These are phyloP conservation scores for Neurospora sp. DNA, from an alignment of 495 filamentous ascomycete species.

Conservation along the genomic window DNA sequence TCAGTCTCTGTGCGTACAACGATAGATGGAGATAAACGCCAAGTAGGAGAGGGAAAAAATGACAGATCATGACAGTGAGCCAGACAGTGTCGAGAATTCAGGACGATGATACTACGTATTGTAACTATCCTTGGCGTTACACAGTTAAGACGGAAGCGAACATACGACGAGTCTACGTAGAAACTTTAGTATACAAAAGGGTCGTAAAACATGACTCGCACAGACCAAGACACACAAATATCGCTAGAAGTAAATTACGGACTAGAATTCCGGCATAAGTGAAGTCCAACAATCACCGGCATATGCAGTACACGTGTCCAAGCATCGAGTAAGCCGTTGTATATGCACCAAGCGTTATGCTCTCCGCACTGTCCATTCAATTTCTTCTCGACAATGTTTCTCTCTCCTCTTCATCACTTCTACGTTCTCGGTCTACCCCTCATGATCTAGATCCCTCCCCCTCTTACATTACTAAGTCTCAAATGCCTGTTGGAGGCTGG, in stretches of 20 bases:
- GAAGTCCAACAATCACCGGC: background rate
- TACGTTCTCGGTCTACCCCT: background rate
- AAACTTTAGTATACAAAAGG: background rate
- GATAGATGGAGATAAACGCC: background rate
- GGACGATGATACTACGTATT: background rate
- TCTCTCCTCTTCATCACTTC: background rate
- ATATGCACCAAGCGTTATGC: background rate
- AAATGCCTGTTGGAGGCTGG: background rate
- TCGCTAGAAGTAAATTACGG: background rate
- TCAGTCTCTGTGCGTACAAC: background rate
- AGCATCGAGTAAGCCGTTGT: background rate
- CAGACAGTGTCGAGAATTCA: background rate
- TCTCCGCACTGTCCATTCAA: background rate
- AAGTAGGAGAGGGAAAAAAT: background rate
- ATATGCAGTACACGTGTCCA: background rate
- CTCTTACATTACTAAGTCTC: background rate
- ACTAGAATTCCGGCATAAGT: background rate
- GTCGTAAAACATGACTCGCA: background rate
- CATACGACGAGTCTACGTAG: background rate
- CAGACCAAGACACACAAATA: background rate
- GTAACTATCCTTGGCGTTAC: background rate
- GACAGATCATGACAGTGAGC: background rate
- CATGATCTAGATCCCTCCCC: background rate
- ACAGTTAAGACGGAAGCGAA: background rate
- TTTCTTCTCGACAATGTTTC: background rate